Evolutionary conservation across 257 asterid species (phyloP).

Genomic region (Solanum raphanifolium): DNA sequence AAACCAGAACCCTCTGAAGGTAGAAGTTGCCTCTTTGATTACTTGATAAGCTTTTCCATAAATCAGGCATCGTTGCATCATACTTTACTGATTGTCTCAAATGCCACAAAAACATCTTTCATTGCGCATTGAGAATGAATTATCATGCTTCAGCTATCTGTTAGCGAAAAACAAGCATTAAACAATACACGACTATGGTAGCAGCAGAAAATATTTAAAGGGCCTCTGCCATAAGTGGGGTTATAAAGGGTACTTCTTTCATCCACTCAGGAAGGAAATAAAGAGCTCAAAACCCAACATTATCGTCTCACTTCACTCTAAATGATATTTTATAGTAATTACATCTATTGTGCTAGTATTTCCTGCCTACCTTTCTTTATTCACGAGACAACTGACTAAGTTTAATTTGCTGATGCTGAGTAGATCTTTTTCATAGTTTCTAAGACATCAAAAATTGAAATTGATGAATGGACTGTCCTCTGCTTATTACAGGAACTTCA

Average conservation of each 20-base stretch:
- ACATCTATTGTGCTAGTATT: not conserved
- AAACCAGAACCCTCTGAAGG: slow-evolving; percentile 71
- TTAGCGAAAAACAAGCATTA: not conserved
- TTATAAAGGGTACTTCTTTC: not conserved
- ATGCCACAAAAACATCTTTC: not conserved
- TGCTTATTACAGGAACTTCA: slow-evolving; percentile 31
- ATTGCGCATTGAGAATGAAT: not conserved
- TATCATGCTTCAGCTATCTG: not conserved
- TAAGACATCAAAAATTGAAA: not conserved
- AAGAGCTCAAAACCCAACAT: not conserved
- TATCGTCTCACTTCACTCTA: not conserved
- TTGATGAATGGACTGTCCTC: not conserved
- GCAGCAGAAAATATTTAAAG: not conserved
- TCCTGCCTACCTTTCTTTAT: not conserved
- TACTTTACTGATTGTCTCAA: not conserved
- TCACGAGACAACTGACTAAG: not conserved
- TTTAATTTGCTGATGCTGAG: not conserved
- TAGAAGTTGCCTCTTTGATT: slow-evolving; percentile 8
- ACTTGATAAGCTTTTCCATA: not conserved
- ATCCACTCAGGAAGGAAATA: not conserved
- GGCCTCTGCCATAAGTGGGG: not conserved
- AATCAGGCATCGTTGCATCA: not conserved
- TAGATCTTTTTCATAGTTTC: not conserved
- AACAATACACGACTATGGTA: not conserved
- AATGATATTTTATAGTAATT: not conserved